phyloP scores from a whole-genome alignment of 176 grass and related monocot species.

The Musa beccarii region DNA sequence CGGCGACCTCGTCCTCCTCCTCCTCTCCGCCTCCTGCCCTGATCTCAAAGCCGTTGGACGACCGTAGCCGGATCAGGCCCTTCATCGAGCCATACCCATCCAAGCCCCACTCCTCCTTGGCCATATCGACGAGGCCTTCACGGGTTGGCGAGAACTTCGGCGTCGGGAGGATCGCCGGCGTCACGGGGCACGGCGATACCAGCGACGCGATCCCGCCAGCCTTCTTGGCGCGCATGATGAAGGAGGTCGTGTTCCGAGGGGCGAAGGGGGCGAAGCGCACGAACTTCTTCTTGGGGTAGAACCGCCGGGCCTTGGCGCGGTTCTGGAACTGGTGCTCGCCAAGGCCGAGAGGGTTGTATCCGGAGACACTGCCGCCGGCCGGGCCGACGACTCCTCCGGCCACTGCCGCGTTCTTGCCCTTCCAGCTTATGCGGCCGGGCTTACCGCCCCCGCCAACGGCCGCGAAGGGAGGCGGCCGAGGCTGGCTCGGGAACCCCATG shows the following conservation, averaged over 20 bases:
- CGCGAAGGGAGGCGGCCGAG: conserved; percentile 17
- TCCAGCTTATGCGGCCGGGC: conserved; percentile 34
- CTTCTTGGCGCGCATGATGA: conserved; percentile 85
- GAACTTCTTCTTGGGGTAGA: conserved; percentile 50
- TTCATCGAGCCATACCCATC: conserved; percentile 95
- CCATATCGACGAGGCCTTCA: conserved; percentile 82
- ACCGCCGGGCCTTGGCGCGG: conserved; percentile 74
- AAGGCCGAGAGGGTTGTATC: conserved; percentile 62
- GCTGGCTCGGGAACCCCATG: conserved; percentile 23
- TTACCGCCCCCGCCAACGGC: conserved; percentile 20
- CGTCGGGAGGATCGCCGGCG: conserved; percentile 68
- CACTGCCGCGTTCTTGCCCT: conserved; percentile 7
- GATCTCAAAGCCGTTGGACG: conserved; percentile 19
- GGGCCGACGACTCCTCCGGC: conserved; percentile 1
- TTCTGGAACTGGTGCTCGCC: conserved; percentile 77
- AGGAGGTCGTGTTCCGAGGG: conserved; percentile 90
- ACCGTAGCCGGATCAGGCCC: conserved; percentile 77
- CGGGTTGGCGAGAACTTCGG: conserved; percentile 69
- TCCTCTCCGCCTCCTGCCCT: conserved; percentile 30
- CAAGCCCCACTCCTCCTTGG: conserved; percentile 83
- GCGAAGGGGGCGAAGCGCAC: conserved; percentile 51
- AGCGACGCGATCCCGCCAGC: conserved; percentile 73
- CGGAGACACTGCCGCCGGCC: background rate
- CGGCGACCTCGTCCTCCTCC: conserved; percentile 31
- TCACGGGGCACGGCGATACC: conserved; percentile 73